Evolutionary conservation across 2,329 filamentous ascomycete species (phyloP).

Genomic region (Nemania bipapillata): DNA sequence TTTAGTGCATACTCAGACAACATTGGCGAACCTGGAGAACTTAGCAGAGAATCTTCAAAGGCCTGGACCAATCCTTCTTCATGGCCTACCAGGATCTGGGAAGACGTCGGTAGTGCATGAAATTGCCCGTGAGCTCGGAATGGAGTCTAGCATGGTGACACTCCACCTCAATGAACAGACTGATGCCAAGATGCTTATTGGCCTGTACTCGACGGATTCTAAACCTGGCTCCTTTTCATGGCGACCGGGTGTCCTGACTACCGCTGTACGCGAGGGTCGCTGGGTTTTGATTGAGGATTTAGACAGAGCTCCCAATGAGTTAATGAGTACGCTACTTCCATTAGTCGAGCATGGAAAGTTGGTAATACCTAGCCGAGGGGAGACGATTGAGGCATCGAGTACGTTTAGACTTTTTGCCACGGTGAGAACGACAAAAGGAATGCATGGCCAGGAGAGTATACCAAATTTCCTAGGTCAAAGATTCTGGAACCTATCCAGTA

Average conservation of each 20-base stretch:
- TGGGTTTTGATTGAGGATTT: slow-evolving; percentile 99
- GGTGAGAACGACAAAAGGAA: slow-evolving; percentile 78
- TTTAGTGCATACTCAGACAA: slow-evolving; percentile 78
- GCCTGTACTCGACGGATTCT: slow-evolving; percentile 89
- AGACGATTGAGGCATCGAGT: slow-evolving; percentile 81
- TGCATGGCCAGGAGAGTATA: slow-evolving; percentile 72
- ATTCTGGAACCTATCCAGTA: slow-evolving; percentile 83
- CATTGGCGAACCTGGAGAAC: slow-evolving; percentile 74
- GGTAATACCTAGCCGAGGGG: slow-evolving; percentile 86
- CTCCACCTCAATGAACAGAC: slow-evolving; percentile 98
- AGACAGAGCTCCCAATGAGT: slow-evolving; percentile 91
- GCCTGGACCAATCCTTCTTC: slow-evolving; percentile 78
- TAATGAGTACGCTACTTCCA: slow-evolving; percentile 90
- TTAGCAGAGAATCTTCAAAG: slow-evolving; percentile 75
- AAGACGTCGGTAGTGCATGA: slow-evolving; percentile 90
- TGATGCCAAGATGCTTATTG: slow-evolving; percentile 94
- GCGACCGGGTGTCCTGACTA: slow-evolving; percentile 91
- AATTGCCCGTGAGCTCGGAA: slow-evolving; percentile 80
- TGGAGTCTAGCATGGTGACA: slow-evolving; percentile 85
- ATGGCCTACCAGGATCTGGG: slow-evolving; percentile 85
- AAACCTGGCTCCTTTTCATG: slow-evolving; percentile 91
- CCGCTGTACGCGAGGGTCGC: slow-evolving; percentile 89
- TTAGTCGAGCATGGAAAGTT: slow-evolving; percentile 93
- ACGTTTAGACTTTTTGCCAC: slow-evolving; percentile 94
- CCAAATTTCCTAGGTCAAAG: slow-evolving; percentile 83